A percentile compares a stretch with the other conserved stretches of the same genome.
These are phyloP conservation scores for Rosa chinensis DNA, from an alignment of 306 rosid species.

Conservation along the genomic window DNA sequence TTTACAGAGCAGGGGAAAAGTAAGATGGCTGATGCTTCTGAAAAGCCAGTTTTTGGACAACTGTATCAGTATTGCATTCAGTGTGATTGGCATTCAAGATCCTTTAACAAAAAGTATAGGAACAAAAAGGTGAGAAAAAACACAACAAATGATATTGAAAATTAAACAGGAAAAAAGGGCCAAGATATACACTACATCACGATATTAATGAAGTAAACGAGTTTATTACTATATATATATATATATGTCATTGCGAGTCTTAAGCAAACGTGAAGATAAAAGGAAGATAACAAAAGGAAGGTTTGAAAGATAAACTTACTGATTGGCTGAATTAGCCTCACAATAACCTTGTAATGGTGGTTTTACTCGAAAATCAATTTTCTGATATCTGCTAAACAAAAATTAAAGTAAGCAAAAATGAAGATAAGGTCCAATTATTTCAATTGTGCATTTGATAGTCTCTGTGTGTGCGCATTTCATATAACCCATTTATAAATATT, in stretches of 20 bases:
- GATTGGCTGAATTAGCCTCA: conserved; percentile 52
- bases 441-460: background rate
- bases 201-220: background rate
- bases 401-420: conserved; percentile 17
- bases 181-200: background rate
- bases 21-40: background rate
- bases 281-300: background rate
- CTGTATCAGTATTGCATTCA: background rate
- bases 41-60: background rate
- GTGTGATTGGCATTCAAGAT: background rate
- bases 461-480: background rate
- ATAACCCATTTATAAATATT: background rate
- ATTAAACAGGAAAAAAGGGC: background rate
- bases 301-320: conserved; percentile 47
- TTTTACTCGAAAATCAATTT: conserved; percentile 87
- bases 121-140: background rate
- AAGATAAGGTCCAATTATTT: background rate
- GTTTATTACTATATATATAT: background rate
- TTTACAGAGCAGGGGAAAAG: background rate
- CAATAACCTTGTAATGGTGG: conserved; percentile 65
- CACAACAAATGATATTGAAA: background rate
- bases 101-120: background rate
- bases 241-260: background rate
- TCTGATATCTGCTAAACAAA: conserved; percentile 63
- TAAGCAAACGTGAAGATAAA: conserved; percentile 14